Evolutionary conservation across 1,139 yeast species (phyloP), one percentile per base, ranked within the genome.

Genomic region (Pichiaceae sp.): DNA sequence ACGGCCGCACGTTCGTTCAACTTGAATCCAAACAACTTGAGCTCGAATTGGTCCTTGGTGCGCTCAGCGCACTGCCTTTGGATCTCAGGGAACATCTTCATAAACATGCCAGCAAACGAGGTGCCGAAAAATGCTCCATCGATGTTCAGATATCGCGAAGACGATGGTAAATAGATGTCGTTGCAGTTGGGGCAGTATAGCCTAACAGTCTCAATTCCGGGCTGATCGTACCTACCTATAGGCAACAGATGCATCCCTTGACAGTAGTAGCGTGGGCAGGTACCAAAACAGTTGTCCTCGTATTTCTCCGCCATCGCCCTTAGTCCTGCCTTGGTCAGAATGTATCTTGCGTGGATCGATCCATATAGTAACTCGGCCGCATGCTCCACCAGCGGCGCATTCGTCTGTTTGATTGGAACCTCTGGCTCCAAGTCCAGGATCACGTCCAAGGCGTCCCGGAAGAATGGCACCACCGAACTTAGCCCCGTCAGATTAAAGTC

Each of bases 51-150:
- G 40, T 66, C 67, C 55, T 68, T 70, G 47, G 73, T 72, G 54
- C 72, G 73, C 53, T 64, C 68, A 42, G 54, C 59, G 43, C 68
- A 60, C 52, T 64, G 68, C 42, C 62, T 60, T 44, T 78, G 83
- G 38, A 89, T 75, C 47, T 86, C 96, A 5, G 94, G 89, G 62
- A 80, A 87, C 71, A 86, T 83, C 56, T 86, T 84, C 40, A 91
- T 75, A 50, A 91, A 82, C 46, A 91, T 70, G 2, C 96, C 97
- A 0, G 96, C 94, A 62, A 91, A 91, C 23, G 95, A 80, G 1
- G 97, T 86, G 6, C 98, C 98, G 63, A 93, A 91, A 53, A 81
- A 91, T 1, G 97, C 96, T 4, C 98, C 98, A 58, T 91, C 98
- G 35, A 91, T 76, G 53, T 84, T 84, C 44, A 84, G 65, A 59